A percentile compares a stretch with the other conserved stretches of the same genome.
phyloP scores from a whole-genome alignment of 441 rosid genomes.

The Dalechampia spathulata region DNA sequence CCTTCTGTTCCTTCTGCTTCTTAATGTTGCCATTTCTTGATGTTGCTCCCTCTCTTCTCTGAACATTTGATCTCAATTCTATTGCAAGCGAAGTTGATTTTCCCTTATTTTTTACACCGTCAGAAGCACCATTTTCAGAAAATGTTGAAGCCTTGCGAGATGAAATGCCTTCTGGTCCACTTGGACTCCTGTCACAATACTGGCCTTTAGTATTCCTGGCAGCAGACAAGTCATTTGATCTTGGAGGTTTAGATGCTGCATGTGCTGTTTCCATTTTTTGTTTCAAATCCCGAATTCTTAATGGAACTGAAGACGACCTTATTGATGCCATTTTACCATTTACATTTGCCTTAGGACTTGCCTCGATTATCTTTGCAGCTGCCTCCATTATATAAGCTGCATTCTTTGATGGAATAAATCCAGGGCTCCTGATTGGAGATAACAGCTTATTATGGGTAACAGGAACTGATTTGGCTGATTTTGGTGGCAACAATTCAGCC shows the following conservation, averaged over 20 bases:
- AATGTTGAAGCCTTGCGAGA: constrained; percentile 17
- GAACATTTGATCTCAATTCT: constrained; percentile 37
- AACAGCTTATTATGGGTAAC: constrained; percentile 61
- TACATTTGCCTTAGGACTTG: constrained; percentile 40
- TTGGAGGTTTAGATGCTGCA: constrained; percentile 34
- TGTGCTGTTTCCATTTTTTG: constrained; percentile 68
- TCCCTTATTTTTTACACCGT: constrained; percentile 33
- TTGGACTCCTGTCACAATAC: constrained; percentile 20
- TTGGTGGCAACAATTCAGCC: constrained; percentile 73
- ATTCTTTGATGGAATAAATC: constrained; percentile 44
- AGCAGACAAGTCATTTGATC: constrained; percentile 17
- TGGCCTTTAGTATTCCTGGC: constrained; percentile 31
- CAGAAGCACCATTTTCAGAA: constrained; percentile 27
- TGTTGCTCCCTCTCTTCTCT: constrained; percentile 34
- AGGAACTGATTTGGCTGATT: constrained; percentile 62
- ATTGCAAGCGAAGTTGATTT: constrained; percentile 33
- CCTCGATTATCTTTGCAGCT: constrained; percentile 68
- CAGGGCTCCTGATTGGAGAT: constrained; percentile 70
- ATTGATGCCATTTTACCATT: constrained; percentile 29
- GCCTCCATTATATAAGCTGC: constrained; percentile 66
- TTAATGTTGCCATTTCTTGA: constrained; percentile 22
- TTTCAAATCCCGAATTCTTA: constrained; percentile 67
- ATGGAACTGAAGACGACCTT: constrained; percentile 54
- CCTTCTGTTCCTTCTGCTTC: constrained; percentile 35
- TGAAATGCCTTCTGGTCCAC: constrained; percentile 21